Evolutionary conservation across 257 asterid genomes (phyloP).

Genomic region (Solanum etuberosum): DNA sequence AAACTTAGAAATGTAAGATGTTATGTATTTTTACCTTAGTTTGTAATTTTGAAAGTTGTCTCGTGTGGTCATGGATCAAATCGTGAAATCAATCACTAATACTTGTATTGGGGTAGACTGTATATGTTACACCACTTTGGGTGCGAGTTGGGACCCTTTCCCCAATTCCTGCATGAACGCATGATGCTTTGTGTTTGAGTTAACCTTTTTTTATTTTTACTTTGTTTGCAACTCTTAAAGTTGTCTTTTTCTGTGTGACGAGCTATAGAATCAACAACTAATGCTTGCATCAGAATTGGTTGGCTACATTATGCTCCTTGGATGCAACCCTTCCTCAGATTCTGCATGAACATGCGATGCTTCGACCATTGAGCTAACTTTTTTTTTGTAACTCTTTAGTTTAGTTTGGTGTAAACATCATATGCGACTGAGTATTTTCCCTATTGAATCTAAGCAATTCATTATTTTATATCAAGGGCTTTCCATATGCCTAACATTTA

Average conservation of each 20-base stretch:
- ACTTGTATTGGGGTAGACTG: background rate
- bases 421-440: background rate
- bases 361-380: background rate
- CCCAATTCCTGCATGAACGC: background rate
- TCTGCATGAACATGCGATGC: background rate
- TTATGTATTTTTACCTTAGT: background rate
- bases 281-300: background rate
- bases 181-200: background rate
- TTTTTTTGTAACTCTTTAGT: background rate
- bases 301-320: background rate
- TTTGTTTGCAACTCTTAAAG: background rate
- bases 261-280: background rate
- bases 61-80: background rate
- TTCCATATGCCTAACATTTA: background rate
- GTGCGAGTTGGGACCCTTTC: background rate
- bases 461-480: background rate
- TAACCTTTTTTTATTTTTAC: background rate
- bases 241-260: background rate
- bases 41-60: background rate
- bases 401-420: background rate
- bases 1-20: background rate
- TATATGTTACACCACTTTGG: background rate
- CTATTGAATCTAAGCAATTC: background rate
- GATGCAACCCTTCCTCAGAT: background rate
- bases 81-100: fast-evolving